Evolutionary conservation across 768 basidiomycete species (phyloP), one percentile per base, ranked within the genome.

Genomic region (Rhizopogon vesiculosus): DNA sequence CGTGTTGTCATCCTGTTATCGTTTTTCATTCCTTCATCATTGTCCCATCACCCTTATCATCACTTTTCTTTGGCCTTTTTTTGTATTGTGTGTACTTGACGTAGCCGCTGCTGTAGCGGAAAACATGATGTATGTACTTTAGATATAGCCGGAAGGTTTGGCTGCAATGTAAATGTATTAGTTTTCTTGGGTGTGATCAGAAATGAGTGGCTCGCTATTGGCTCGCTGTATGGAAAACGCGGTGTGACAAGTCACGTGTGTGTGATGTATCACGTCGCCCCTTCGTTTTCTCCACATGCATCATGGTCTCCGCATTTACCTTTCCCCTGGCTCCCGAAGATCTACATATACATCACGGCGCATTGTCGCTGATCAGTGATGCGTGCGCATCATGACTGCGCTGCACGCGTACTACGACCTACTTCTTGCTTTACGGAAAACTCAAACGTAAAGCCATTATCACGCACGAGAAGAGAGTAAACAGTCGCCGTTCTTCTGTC

Each of bases 231-330:
- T 64, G 61, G 58, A 60, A 12, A 44, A 70, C 67, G 58, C 67
- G 67, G 5, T 46, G 67, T 70, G 69, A 70, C 69, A 15, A 0
- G 8, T 2, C 68, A 70, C 65, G 63, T 69, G 68, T 59, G 22
- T 16, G 58, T 56, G 31, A 53, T 55, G 16, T 18, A 18, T 41
- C 40, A 54, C 48, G 10, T 44, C 18, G 25, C 51, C 9, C 8
- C 19, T 10, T 5, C 6, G 22, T 12, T 18, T 22, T 39, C 13
- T 3, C 15, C 51, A 52, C 31, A 9, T 3, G 7, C 31, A 9
- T 33, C 25, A n/a, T n/a, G n/a, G 31, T 33, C 9, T 33, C 8
- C 9, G 31, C 31, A 33, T 9, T 5, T 33, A 33, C 31, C 31
- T 33, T 9, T 9, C 31, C 31, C 0, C 31, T 33, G 25, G 4